Base-by-base conservation (phyloP, 192 early-diverging fungal genomes). In the Funneliformis mosseae region DNA sequence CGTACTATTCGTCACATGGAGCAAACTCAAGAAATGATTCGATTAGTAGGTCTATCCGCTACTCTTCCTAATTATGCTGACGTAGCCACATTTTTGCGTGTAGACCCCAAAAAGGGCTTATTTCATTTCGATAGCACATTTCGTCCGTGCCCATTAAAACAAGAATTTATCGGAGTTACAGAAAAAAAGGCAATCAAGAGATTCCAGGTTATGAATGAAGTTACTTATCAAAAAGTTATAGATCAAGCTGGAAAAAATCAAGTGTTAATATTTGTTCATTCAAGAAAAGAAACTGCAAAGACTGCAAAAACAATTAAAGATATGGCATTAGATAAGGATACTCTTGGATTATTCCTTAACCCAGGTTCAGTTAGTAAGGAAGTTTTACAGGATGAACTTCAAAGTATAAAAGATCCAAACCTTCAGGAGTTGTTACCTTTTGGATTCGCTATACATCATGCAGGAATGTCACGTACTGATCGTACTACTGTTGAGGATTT, bases 11-110 rank as follows among this genome's bases (percentile, higher is more conserved):
- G 97, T 48, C 86, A 85, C 41, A 95, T 97, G 82, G 96, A 99
- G 84, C 93, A 94, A 78, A 95, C 93, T 27, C 96, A 97, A 83
- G 94, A 95, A 76, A 82, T 89, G 42, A 94, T 97, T 46, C 92
- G 98, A 39, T 89, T 99, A 64, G 95, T 99, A 2, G 98, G 97
- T 60, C 89, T 99, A 6, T 92, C 90, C 14, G 98, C 98, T 21
- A 99, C 98, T 11, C 87, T 99, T 66, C 98, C 98, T 42, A 99
- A 99, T 86, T 98, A 96, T 86, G 84, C 87, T 80, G 98, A 99
- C 81, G 98, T 99, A 33, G 98, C 98, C 10, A 88, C 94, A 12
- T 98, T 99, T 77, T 85, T 99, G 77, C 95, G 96, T 38, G 96
- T 97, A 16, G 89, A 96, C 73, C 90, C 90, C 4, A 86, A 93